Conservation (phyloP, 2,329 filamentous ascomycete genomes). For the Botrytis cinerea region DNA sequence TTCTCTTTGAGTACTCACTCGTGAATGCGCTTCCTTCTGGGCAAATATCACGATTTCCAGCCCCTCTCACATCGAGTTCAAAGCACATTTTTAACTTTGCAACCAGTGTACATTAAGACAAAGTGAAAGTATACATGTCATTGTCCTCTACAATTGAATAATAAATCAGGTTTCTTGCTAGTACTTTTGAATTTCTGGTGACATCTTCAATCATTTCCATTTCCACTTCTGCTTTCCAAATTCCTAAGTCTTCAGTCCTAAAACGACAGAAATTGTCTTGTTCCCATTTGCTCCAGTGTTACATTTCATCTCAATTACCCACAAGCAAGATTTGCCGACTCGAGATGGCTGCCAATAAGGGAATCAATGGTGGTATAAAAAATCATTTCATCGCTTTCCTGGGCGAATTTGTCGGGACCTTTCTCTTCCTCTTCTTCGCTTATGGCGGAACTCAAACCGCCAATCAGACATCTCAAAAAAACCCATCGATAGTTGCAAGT, state of each 20-base stretch:
- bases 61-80: background rate
- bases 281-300: background rate
- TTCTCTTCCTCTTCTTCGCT: constrained; percentile 17
- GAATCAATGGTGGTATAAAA: background rate
- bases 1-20: background rate
- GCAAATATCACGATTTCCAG: background rate
- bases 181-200: background rate
- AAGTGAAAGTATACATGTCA: background rate
- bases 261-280: background rate
- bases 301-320: background rate
- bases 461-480: background rate
- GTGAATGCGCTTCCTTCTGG: background rate
- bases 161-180: constrained; percentile 10
- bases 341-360: background rate
- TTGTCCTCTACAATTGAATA: background rate
- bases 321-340: background rate
- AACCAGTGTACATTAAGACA: background rate
- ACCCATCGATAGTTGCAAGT: constrained; percentile 32
- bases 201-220: background rate
- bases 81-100: background rate
- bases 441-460: constrained; percentile 33
- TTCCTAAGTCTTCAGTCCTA: background rate
- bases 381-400: background rate
- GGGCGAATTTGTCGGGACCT: constrained; percentile 5
- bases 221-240: background rate